Evolutionary conservation across 257 asterid genomes (phyloP), one percentile per base, ranked within the genome.

Genomic region (Penstemon newberryi): DNA sequence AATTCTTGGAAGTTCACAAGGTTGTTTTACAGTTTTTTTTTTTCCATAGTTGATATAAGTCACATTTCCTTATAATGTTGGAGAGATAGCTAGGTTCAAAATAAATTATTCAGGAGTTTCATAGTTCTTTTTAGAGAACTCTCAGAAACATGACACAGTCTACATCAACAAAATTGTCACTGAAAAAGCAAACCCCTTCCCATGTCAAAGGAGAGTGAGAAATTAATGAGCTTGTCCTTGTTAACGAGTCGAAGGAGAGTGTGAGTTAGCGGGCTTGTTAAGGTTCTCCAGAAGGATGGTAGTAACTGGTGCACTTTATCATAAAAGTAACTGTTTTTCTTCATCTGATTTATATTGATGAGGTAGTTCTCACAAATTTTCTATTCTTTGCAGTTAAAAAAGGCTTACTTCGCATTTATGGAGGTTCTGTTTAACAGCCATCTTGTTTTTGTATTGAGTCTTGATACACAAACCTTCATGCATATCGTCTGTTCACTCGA

Each of bases 401-500:
- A 66, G 88, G 97, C 97, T 56, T 93, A 93, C 84, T 93, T 84
- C 62, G 89, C 87, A 71, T 89, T 88, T 73, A 78, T 90, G 90
- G 99, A 93, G 86, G 94, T 87, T 74, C 86, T 93, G 51, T 90
- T 93, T 79, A 87, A 70, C 79, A 85, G 85, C 86, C 96, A 93
- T 79, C 86, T 88, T 50, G 75, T 67, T 66, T 87, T 88, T 70
- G 81, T 87, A 57, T 77, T 85, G 82, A 87, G 86, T 69, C 92
- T 93, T 72, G 96, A 87, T 76, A 75, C 95, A 46, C 91, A 41
- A 69, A 86, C 95, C 70, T 93, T 93, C 83, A 80, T 78, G 86
- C 95, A 90, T 77, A 85, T 93, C 72, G 91, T 84, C 73, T 89
- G 99, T 49, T 93, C 99, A 7, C 97, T 93, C 42, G 96, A 89